Percentiles rank a stretch among this genome's conserved stretches.
These are phyloP conservation scores for Cyamopsis tetragonoloba DNA, from an alignment of 306 rosid genomes.

Conservation along the genomic window DNA sequence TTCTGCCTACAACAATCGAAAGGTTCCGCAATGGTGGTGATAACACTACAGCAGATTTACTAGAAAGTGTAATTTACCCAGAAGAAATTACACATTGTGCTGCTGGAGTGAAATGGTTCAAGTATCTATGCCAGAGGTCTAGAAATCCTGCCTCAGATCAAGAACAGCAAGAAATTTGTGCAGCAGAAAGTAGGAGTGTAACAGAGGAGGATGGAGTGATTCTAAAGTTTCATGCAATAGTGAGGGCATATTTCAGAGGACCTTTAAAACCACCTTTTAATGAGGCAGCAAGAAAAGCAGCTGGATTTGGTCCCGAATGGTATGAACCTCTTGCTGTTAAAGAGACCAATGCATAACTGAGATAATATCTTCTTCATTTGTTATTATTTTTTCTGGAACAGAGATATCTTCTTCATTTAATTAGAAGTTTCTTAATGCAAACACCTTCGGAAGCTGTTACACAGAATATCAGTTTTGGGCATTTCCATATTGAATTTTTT, in stretches of 20 bases:
- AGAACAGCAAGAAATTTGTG: conserved; percentile 18
- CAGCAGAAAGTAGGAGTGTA: conserved; percentile 12
- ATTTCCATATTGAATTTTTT: not conserved
- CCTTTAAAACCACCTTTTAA: conserved; percentile 90
- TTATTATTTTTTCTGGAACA: too few relatives aligned
- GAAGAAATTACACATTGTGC: conserved; percentile 90
- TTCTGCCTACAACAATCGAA: conserved; percentile 69
- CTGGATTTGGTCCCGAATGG: conserved; percentile 85
- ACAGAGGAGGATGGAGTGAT: conserved; percentile 40
- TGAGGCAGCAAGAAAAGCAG: conserved; percentile 70
- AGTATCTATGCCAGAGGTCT: conserved; percentile 52
- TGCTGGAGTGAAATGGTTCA: conserved; percentile 87
- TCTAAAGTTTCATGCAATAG: conserved; percentile 63
- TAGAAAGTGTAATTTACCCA: conserved; percentile 73
- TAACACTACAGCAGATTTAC: conserved; percentile 58
- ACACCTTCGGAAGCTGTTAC: not conserved
- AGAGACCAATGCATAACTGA: conserved; percentile 30
- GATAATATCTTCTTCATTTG: too few relatives aligned
- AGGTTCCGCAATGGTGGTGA: conserved; percentile 72
- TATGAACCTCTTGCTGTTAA: conserved; percentile 82
- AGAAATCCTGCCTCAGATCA: conserved; percentile 1
- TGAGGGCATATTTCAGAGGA: conserved; percentile 69
- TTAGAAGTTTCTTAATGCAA: not conserved
- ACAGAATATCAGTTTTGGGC: not conserved
- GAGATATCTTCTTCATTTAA: not conserved